Percentiles rank a stretch among this genome's conserved stretches.
These are phyloP conservation scores for Hysterium pulicare DNA, from an alignment of 2,329 filamentous ascomycete species.

Conservation along the genomic window DNA sequence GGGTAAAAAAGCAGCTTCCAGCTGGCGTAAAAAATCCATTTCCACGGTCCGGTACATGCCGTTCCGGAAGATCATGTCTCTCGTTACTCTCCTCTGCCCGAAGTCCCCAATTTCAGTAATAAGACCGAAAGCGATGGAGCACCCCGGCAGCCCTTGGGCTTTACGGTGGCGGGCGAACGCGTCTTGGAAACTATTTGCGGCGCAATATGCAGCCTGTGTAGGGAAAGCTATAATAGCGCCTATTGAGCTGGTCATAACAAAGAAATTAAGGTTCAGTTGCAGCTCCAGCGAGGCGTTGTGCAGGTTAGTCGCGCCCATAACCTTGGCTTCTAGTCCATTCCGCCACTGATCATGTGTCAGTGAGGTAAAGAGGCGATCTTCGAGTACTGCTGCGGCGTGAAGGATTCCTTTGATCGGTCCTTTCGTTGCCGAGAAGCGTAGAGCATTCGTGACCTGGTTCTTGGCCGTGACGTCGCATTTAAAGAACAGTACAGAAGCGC, in stretches of 20 bases:
- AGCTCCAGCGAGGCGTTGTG: background rate
- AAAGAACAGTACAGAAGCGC: background rate
- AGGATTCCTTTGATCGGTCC: slow-evolving; percentile 15
- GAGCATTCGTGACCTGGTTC: background rate
- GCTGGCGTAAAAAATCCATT: background rate
- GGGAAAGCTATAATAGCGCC: slow-evolving; percentile 45
- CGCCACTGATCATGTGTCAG: slow-evolving; percentile 1
- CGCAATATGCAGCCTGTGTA: slow-evolving; percentile 53
- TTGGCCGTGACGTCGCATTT: background rate
- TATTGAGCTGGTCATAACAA: slow-evolving; percentile 21
- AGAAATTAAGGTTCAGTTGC: slow-evolving; percentile 22
- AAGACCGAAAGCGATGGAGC: slow-evolving; percentile 1
- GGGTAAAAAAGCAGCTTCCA: background rate
- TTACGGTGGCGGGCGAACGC: slow-evolving; percentile 6
- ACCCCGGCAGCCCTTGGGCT: slow-evolving; percentile 2
- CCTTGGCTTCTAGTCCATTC: slow-evolving; percentile 2
- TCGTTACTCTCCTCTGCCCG: background rate
- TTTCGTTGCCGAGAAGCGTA: background rate
- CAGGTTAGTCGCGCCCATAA: slow-evolving; percentile 5
- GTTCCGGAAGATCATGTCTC: background rate
- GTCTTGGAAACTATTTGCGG: slow-evolving; percentile 27
- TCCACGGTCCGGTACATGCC: background rate
- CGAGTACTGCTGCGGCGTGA: slow-evolving; percentile 11
- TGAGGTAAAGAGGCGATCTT: background rate
- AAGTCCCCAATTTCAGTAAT: slow-evolving; percentile 3